Conservation (phyloP, 2,329 filamentous ascomycete species). For the Fusarium succisae region DNA sequence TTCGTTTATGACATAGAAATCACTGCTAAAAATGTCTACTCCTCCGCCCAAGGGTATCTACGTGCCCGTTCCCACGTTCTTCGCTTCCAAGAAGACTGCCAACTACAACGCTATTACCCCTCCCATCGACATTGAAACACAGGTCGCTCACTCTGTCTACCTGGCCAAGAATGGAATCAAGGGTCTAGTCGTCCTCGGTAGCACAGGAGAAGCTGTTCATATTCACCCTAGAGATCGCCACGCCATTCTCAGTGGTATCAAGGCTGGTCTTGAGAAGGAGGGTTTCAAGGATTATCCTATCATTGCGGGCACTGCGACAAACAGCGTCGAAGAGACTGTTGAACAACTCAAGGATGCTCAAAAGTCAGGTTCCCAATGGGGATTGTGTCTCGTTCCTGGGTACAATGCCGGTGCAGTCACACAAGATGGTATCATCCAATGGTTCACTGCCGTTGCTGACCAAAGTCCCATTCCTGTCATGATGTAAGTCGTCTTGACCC, state of each 20-base stretch:
- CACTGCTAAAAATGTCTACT: constrained; percentile 33
- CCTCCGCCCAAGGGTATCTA: constrained; percentile 65
- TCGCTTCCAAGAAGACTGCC: constrained; percentile 55
- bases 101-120: constrained; percentile 57
- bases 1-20: not conserved
- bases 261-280: constrained; percentile 62
- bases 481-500: constrained; percentile 55
- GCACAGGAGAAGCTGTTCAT: constrained; percentile 72
- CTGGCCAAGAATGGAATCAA: constrained; percentile 68
- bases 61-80: constrained; percentile 72
- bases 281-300: constrained; percentile 68
- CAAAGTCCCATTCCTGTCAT: constrained; percentile 65
- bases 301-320: constrained; percentile 68
- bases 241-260: constrained; percentile 63
- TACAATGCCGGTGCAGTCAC: constrained; percentile 66
- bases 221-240: constrained; percentile 66
- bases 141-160: constrained; percentile 66
- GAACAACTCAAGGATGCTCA: constrained; percentile 64
- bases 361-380: constrained; percentile 68
- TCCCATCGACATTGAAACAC: constrained; percentile 66
- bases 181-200: constrained; percentile 70
- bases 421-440: constrained; percentile 65
- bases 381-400: constrained; percentile 66
- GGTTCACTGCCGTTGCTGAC: constrained; percentile 68
- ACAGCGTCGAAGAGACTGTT: constrained; percentile 69